Base-by-base conservation (phyloP, 2,329 filamentous ascomycete species). In the Sporothrix pallida region DNA sequence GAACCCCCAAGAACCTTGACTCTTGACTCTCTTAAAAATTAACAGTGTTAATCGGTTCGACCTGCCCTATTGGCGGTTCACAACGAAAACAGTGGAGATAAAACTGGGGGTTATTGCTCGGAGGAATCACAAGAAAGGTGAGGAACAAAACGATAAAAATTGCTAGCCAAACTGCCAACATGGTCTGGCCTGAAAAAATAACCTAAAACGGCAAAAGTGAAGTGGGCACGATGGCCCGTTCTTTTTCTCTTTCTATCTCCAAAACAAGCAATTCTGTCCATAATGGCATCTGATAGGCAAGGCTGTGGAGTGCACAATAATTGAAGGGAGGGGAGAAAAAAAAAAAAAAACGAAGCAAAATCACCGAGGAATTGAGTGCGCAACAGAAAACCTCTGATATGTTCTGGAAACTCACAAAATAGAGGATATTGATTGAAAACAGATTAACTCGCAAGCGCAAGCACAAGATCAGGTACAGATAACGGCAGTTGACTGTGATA, bases 181-280 rank as follows among this genome's bases (percentile, higher is more conserved):
- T 7, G 63, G 23, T 20, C 42, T 44, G 13, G 44, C 7, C 42
- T 48, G 20, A 23, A 23, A n/a, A 67, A 67, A 23, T 26, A 6
- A 42, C 62, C 20, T 6, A 50, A 67, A 26, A 23, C 44, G 42
- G 42, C 42, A 67, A 26, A 50, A 26, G 42, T 26, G 63, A 50
- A 67, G 20, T 67, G 63, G 44, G 13, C 63, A 50, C 42, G n/a
- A 50, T 67, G 62, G 44, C n/a, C 62, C 42, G 42, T 48, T 26
- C 3, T 67, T 50, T 50, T 7, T 5, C 31, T 37, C 31, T 37
- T 48, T 26, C 9, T 50, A 48, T 50, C 20, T 67, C 42, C 44
- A 17, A 50, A 67, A 48, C 1, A 67, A 67, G 63, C 44, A 67
- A 50, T 26, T 26, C 20, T 20, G 63, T 48, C 63, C 63, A 20